Evolutionary conservation across 768 basidiomycete species (phyloP).

Genomic region (Amanita inopinata): DNA sequence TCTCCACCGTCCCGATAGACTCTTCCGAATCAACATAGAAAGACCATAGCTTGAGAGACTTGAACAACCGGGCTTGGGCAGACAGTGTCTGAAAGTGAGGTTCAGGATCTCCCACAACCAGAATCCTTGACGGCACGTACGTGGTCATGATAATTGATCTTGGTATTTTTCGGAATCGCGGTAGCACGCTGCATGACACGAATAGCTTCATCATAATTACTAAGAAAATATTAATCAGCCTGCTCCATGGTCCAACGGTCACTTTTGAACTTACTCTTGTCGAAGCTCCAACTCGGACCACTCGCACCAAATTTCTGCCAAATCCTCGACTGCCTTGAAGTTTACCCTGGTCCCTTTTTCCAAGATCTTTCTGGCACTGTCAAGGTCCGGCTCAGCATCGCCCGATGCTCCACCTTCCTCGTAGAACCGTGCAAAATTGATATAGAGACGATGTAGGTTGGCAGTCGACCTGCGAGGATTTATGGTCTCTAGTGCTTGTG

Average conservation of each 20-base stretch:
- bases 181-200: conserved; percentile 96
- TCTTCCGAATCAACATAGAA: conserved; percentile 98
- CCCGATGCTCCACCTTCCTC: conserved; percentile 86
- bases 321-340: conserved; percentile 92
- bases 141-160: conserved; percentile 92
- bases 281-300: conserved; percentile 98
- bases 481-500: conserved; percentile 79
- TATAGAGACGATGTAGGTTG: conserved; percentile 80
- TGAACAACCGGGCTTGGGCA: conserved; percentile 88
- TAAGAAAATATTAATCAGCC: conserved; percentile 21
- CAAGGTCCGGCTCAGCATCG: conserved; percentile 72
- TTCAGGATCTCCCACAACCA: conserved; percentile 3
- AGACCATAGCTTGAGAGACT: conserved; percentile 97
- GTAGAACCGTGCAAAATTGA: conserved; percentile 96
- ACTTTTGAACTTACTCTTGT: conserved; percentile 73
- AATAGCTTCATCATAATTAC: conserved; percentile 94
- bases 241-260: not conserved
- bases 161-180: conserved; percentile 80
- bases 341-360: conserved; percentile 89
- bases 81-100: conserved; percentile 50
- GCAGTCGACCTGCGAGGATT: conserved; percentile 84
- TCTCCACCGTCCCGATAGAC: conserved; percentile 89
- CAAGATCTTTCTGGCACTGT: conserved; percentile 82
- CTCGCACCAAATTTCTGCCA: conserved; percentile 98
- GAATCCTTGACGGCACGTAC: conserved; percentile 30